Conservation (phyloP, 2,329 filamentous ascomycete species). For the Aspergillus piperis region DNA sequence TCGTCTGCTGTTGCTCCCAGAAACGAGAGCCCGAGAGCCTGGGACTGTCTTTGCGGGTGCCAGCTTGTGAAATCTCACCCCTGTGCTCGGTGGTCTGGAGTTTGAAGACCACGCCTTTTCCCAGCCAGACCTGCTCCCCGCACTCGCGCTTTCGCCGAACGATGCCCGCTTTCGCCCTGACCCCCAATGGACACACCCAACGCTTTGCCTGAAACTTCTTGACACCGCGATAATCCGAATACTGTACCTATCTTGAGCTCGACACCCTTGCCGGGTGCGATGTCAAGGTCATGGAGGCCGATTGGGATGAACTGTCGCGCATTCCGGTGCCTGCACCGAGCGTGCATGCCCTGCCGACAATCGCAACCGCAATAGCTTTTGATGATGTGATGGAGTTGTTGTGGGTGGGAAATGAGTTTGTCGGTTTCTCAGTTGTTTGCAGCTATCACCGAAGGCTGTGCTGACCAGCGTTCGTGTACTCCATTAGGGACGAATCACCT, state of each 20-base stretch:
- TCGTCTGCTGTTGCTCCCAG: not conserved
- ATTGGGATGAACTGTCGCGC: slow-evolving; percentile 70
- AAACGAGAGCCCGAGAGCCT: slow-evolving; percentile 3
- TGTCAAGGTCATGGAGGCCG: slow-evolving; percentile 46
- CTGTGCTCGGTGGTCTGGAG: not conserved
- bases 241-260: not conserved
- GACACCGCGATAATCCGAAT: slow-evolving; percentile 2
- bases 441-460: not conserved
- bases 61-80: not conserved
- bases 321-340: slow-evolving; percentile 77
- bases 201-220: slow-evolving; percentile 8
- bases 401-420: slow-evolving; percentile 90
- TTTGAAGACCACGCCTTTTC: slow-evolving; percentile 5
- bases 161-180: slow-evolving; percentile 36
- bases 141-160: slow-evolving; percentile 38
- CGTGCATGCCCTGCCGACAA: slow-evolving; percentile 68
- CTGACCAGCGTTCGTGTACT: slow-evolving; percentile 16
- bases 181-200: slow-evolving; percentile 35
- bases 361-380: slow-evolving; percentile 80
- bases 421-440: slow-evolving; percentile 48
- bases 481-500: slow-evolving; percentile 78
- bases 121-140: slow-evolving; percentile 33
- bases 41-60: not conserved
- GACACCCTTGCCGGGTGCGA: slow-evolving; percentile 17
- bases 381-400: slow-evolving; percentile 86